phyloP scores from a whole-genome alignment of 306 rosid species.

The Trifolium repens region DNA sequence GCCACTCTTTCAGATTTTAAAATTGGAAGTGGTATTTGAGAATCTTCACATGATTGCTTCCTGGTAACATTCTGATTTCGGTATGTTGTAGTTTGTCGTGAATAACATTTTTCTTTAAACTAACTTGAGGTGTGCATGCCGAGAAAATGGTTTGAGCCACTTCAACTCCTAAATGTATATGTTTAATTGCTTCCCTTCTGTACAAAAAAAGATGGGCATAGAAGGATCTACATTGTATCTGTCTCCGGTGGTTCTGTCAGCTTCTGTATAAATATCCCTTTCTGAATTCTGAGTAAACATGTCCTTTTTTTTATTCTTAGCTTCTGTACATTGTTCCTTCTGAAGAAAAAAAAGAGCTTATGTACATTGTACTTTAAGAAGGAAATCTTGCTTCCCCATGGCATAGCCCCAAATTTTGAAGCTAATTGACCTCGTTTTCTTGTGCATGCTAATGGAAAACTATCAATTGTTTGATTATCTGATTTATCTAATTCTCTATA shows the following conservation, averaged over 20 bases:
- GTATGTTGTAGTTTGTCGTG: conserved; percentile 45
- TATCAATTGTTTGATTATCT: conserved; percentile 11
- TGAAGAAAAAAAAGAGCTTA: too few species aligned
- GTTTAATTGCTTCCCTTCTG: conserved; percentile 47
- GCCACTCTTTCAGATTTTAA: conserved; percentile 65
- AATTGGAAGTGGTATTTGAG: conserved; percentile 61
- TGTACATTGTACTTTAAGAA: conserved; percentile 39
- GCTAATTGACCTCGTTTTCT: neutral
- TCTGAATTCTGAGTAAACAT: conserved; percentile 1
- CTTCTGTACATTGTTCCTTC: neutral
- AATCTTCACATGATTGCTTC: conserved; percentile 29
- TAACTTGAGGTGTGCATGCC: conserved; percentile 56
- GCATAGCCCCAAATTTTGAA: neutral
- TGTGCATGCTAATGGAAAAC: conserved; percentile 9
- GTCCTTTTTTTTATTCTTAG: conserved; percentile 37
- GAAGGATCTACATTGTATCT: conserved; percentile 36
- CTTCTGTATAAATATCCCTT: conserved; percentile 41
- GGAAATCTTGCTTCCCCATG: conserved; percentile 7
- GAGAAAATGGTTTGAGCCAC: conserved; percentile 41
- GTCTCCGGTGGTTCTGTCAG: conserved; percentile 20
- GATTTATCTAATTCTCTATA: neutral
- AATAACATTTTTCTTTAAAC: conserved; percentile 50
- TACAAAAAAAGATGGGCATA: conserved; percentile 51
- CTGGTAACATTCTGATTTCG: conserved; percentile 16
- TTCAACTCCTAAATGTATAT: conserved; percentile 48